Conservation (phyloP, 495 filamentous ascomycete species). For the Talaromyces trachyspermus region DNA sequence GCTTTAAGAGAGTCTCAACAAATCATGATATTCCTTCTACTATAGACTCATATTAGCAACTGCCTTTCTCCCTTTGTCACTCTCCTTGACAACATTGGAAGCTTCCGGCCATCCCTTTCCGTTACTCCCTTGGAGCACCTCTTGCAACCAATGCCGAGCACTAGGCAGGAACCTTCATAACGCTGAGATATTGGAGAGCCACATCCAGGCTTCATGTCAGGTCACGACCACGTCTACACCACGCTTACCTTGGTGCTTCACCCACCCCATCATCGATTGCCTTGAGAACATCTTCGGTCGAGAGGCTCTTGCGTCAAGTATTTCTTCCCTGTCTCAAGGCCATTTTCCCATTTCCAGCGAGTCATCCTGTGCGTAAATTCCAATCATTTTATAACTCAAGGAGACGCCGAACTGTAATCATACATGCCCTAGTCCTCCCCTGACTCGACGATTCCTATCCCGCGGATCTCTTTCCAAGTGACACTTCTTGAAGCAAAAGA, state of each 20-base stretch:
- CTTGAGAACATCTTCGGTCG: conserved; percentile 7
- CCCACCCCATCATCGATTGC: neutral
- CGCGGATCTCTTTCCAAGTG: conserved; percentile 7
- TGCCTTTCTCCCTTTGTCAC: neutral
- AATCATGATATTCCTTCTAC: too few relatives aligned
- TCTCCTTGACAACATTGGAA: conserved; percentile 3
- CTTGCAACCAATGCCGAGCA: neutral
- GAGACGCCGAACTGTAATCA: conserved; percentile 20
- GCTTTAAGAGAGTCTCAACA: too few relatives aligned
- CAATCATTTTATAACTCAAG: conserved; percentile 18
- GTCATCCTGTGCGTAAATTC: conserved; percentile 11
- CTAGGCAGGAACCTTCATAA: conserved; percentile 12
- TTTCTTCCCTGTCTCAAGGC: neutral
- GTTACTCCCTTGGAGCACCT: too few relatives aligned
- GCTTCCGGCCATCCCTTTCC: too few relatives aligned
- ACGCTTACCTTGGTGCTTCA: neutral
- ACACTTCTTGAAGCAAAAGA: conserved; percentile 11
- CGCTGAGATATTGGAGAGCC: conserved; percentile 11
- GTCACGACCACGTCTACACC: conserved; percentile 12
- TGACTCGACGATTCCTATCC: conserved; percentile 18
- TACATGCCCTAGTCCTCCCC: conserved; percentile 20
- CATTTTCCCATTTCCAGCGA: neutral
- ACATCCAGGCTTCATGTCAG: conserved; percentile 7
- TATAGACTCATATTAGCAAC: conserved; percentile 3
- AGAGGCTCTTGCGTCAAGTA: neutral